Evolutionary conservation across 108 stramenopile genomes (phyloP).

Genomic region (Schizochytrium sp.): DNA sequence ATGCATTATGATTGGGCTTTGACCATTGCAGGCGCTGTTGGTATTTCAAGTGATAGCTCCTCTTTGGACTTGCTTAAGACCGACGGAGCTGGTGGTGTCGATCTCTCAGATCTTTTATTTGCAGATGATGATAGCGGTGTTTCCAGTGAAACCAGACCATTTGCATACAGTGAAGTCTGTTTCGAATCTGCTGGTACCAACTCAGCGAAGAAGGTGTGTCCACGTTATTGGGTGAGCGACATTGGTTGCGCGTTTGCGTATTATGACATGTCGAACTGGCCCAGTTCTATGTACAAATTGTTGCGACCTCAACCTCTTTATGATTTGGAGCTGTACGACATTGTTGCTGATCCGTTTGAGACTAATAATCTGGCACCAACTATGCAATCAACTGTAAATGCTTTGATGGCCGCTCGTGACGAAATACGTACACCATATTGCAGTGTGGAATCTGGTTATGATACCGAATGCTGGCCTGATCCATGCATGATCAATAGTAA

Average conservation of each 20-base stretch:
- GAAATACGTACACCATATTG: constrained; percentile 8
- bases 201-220: constrained; percentile 7
- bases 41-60: not conserved
- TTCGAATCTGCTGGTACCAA: not conserved
- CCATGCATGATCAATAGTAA: constrained; percentile 16
- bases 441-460: constrained; percentile 26
- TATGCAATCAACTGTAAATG: not conserved
- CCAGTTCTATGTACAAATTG: not conserved
- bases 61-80: not conserved
- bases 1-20: constrained; percentile 34
- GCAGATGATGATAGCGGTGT: not conserved
- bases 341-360: constrained; percentile 13
- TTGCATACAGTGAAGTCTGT: constrained; percentile 36
- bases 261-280: constrained; percentile 35
- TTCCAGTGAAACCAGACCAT: not conserved
- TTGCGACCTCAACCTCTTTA: not conserved
- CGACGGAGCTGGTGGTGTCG: constrained; percentile 14
- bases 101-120: not conserved
- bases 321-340: constrained; percentile 24
- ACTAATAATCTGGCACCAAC: constrained; percentile 6
- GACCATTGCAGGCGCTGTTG: constrained; percentile 34
- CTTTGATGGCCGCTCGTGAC: constrained; percentile 6
- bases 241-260: constrained; percentile 50
- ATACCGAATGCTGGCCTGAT: not conserved
- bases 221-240: constrained; percentile 13